Percentiles rank a stretch among this genome's conserved stretches.
Evolutionary conservation across 768 basidiomycete genomes (phyloP).

Genomic region (Kwoniella dejecticola): DNA sequence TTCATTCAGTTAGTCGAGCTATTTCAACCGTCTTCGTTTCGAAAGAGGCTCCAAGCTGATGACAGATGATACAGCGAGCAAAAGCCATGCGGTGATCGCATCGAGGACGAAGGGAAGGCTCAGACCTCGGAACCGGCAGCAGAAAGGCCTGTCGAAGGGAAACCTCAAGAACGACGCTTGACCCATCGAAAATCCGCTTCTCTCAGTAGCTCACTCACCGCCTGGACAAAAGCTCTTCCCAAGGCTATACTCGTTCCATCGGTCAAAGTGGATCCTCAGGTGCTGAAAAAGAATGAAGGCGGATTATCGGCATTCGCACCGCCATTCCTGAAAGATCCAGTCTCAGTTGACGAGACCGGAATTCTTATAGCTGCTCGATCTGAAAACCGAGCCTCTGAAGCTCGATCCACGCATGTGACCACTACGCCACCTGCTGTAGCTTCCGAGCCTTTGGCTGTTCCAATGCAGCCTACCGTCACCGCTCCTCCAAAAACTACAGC

Average conservation of each 20-base stretch:
- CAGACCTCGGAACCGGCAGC: not conserved
- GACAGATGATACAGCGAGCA: too few species aligned
- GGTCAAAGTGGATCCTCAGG: slow-evolving; percentile 18
- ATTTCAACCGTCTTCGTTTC: too few species aligned
- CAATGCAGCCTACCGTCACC: slow-evolving; percentile 9
- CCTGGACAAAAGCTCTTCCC: slow-evolving; percentile 21
- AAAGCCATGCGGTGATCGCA: too few species aligned
- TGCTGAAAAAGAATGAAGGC: slow-evolving; percentile 15
- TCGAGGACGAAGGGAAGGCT: too few species aligned
- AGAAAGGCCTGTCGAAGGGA: not conserved
- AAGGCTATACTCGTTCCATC: slow-evolving; percentile 11
- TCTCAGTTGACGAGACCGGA: slow-evolving; percentile 26
- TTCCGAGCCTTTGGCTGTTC: slow-evolving; percentile 2
- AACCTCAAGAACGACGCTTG: not conserved
- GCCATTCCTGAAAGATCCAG: slow-evolving; percentile 25
- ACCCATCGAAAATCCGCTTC: slow-evolving; percentile 22
- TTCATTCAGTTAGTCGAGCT: slow-evolving; percentile 50
- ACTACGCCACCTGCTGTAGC: slow-evolving; percentile 4
- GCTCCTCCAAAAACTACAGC: slow-evolving; percentile 21
- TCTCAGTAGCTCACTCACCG: slow-evolving; percentile 14
- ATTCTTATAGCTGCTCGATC: slow-evolving; percentile 20
- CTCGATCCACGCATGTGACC: not conserved
- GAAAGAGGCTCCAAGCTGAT: too few species aligned
- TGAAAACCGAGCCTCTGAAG: not conserved
- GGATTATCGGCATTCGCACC: slow-evolving; percentile 35